Base-by-base conservation (phyloP, 225 moss, liverwort and hornwort species). In the Physcomitrium patens region DNA sequence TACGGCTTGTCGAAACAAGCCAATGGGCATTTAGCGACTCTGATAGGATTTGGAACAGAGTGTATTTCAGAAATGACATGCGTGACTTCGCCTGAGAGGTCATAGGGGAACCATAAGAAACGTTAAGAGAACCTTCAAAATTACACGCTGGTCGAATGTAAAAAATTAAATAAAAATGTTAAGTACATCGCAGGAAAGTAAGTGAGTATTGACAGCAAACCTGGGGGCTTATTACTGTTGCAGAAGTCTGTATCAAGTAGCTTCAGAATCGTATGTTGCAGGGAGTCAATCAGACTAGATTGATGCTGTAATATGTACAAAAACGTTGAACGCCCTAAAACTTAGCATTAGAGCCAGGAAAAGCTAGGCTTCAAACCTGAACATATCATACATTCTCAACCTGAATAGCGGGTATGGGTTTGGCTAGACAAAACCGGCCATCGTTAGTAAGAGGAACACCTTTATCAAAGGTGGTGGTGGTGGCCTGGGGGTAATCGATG, bases 181-280 rank as follows among this genome's bases (percentile, higher is more conserved):
- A 18, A 13, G 49, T 43, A 65, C 48, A 48, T 63, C 59, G 27
- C 17, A 59, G 60, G 44, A 65, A 59, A 44, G 59, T 45, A 56
- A 43, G 37, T 26, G 49, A 43, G 41, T 45, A 27, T 58, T 68
- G 50, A 20, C 27, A 68, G 15, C 10, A 16, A 10, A 71, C 27
- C 31, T 17, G 8, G 47, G 62, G 52, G 23, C 26, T 37, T 61
- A 18, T 61, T 41, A 7, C 78, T 60, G 67, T 73, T 72, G 86
- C 91, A 95, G 92, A 75, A 63, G 7, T 54, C 12, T n/a, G 31
- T 12, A 37, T 27, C 19, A 53, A 12, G 14, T 68, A 7, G 3
- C 42, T 63, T 19, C 31, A 37, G 11, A 63, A 19, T 19, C 7
- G 20, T 7, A 37, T 28, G 31, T 68, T n/a, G 8, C 12, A 12